Conservation (phyloP, 768 basidiomycete genomes). For the Gymnopilus junonius region DNA sequence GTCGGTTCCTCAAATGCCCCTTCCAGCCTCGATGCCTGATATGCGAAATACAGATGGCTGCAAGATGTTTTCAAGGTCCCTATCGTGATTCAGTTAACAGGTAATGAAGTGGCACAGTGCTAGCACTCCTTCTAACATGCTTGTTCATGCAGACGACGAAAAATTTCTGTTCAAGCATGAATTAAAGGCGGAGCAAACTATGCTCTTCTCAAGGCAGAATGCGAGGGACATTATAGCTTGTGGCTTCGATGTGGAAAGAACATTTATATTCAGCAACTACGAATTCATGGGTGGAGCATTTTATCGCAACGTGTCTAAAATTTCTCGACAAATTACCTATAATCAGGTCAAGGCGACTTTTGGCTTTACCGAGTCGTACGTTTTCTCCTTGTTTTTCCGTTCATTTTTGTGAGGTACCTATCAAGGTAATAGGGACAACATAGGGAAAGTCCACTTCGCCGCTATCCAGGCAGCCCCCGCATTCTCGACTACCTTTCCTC, state of each 20-base stretch:
- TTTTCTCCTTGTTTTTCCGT: constrained; percentile 12
- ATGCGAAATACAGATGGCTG: constrained; percentile 71
- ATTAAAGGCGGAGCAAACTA: constrained; percentile 87
- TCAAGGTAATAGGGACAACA: constrained; percentile 80
- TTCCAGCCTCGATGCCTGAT: not conserved
- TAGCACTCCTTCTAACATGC: not conserved
- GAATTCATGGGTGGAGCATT: constrained; percentile 90
- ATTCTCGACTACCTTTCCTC: constrained; percentile 98
- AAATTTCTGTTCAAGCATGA: constrained; percentile 98
- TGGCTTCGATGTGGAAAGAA: constrained; percentile 89
- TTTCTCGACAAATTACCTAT: constrained; percentile 91
- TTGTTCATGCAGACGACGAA: constrained; percentile 76
- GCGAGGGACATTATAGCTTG: constrained; percentile 97
- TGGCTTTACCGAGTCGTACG: constrained; percentile 95
- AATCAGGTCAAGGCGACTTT: constrained; percentile 95
- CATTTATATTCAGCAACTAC: constrained; percentile 96
- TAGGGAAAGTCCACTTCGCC: constrained; percentile 97
- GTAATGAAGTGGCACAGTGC: constrained; percentile 42
- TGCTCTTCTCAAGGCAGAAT: constrained; percentile 81
- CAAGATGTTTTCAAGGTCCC: constrained; percentile 97
- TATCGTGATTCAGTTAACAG: constrained; percentile 94
- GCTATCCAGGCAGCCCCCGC: constrained; percentile 95
- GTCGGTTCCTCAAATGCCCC: constrained; percentile 46
- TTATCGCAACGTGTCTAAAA: constrained; percentile 92
- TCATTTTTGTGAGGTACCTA: not conserved